phyloP scores from a whole-genome alignment of 139 green algal genomes.

The Closterium sp. region DNA sequence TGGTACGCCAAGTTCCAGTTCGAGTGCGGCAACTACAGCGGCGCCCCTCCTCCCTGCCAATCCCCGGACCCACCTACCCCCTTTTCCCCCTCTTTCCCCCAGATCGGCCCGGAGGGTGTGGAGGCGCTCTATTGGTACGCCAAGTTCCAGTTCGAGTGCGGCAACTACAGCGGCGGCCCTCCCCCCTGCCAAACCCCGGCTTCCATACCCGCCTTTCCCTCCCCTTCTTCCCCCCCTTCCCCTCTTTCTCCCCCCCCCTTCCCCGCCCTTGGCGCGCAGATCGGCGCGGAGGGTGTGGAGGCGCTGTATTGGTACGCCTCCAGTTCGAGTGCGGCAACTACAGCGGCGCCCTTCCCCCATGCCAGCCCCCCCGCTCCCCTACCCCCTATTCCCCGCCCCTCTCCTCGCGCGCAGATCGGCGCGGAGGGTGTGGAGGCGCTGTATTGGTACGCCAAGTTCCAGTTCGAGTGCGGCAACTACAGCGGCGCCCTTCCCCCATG shows the following conservation, averaged over 20 bases:
- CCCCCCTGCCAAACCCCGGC: constrained; percentile 65
- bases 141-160: constrained; percentile 99
- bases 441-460: constrained; percentile 96
- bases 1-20: constrained; percentile 98
- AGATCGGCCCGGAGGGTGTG: too few species aligned
- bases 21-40: constrained; percentile 97
- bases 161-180: constrained; percentile 89
- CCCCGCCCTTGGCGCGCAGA: too few species aligned
- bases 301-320: too few species aligned
- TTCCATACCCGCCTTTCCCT: not conserved
- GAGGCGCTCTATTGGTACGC: too few species aligned
- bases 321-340: constrained; percentile 99
- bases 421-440: constrained; percentile 91
- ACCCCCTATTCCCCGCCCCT: not conserved
- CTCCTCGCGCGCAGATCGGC: constrained; percentile 85
- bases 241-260: too few species aligned
- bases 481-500: constrained; percentile 34
- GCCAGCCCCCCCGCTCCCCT: constrained; percentile 51
- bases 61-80: too few species aligned
- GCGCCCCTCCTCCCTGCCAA: constrained; percentile 5
- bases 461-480: constrained; percentile 99
- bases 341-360: constrained; percentile 74
- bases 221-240: constrained; percentile 73
- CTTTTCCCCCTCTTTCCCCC: too few species aligned
- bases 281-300: too few species aligned